Conservation (phyloP, 2,329 filamentous ascomycete genomes). For the Aspergillus sojae region DNA sequence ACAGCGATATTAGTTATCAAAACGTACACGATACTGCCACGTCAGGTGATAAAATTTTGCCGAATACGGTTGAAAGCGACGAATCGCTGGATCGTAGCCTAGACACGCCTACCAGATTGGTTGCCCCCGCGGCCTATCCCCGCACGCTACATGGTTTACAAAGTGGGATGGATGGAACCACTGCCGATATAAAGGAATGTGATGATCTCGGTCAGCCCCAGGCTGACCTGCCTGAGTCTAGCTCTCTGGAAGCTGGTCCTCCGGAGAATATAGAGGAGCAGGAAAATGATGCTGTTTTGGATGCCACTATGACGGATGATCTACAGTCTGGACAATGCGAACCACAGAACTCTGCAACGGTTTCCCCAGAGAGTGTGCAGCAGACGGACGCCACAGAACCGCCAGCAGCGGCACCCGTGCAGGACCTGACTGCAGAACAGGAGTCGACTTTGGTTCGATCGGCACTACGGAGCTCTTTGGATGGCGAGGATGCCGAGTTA, state of each 20-base stretch:
- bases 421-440: conserved; percentile 33
- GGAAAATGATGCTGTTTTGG: conserved; percentile 8
- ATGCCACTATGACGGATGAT: conserved; percentile 17
- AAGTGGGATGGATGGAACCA: conserved; percentile 9
- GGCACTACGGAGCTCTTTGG: conserved; percentile 40
- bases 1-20: conserved; percentile 12
- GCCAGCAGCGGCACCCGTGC: conserved; percentile 20
- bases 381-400: conserved; percentile 3
- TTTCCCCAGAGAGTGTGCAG: not conserved
- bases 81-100: conserved; percentile 20
- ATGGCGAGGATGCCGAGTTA: conserved; percentile 43
- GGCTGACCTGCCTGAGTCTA: not conserved
- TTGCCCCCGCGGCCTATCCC: conserved; percentile 22
- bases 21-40: conserved; percentile 19
- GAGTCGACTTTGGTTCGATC: conserved; percentile 39
- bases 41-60: conserved; percentile 18
- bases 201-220: conserved; percentile 7
- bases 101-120: conserved; percentile 13
- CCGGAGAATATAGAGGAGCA: not conserved
- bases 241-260: conserved; percentile 1
- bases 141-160: conserved; percentile 24
- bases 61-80: conserved; percentile 15
- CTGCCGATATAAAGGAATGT: conserved; percentile 19
- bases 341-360: not conserved
- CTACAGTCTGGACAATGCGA: conserved; percentile 7